Conservation (phyloP, 441 rosid genomes). For the Mallotus japonicus region DNA sequence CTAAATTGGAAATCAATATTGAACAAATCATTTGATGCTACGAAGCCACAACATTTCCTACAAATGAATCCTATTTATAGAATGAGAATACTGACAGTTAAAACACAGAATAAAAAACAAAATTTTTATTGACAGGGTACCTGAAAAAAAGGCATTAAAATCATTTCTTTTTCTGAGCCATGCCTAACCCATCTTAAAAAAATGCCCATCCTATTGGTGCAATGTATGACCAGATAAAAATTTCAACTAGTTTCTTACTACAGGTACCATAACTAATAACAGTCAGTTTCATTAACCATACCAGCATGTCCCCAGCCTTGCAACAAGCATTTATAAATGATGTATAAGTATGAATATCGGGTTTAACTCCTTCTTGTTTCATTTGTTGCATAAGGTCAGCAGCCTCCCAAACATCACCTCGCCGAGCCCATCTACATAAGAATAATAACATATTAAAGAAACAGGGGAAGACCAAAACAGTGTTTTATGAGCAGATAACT, state of each 20-base stretch:
- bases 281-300: slow-evolving; percentile 21
- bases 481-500: not conserved
- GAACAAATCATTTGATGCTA: not conserved
- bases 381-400: slow-evolving; percentile 94
- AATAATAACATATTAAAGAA: slow-evolving; percentile 13
- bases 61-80: not conserved
- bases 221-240: not conserved
- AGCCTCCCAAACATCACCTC: slow-evolving; percentile 99
- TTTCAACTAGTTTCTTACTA: not conserved
- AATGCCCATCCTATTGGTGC: not conserved
- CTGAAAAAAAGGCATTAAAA: not conserved
- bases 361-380: slow-evolving; percentile 79
- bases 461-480: not conserved
- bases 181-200: not conserved
- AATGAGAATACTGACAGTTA: not conserved
- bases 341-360: slow-evolving; percentile 88
- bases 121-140: not conserved
- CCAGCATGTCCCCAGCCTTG: slow-evolving; percentile 97
- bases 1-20: not conserved
- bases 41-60: not conserved
- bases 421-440: slow-evolving; percentile 78
- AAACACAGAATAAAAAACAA: not conserved
- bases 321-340: slow-evolving; percentile 93
- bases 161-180: not conserved
- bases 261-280: too few species aligned